These are phyloP conservation scores for Dendrocalamus latiflorus DNA, from an alignment of 202 grass and related monocot species.

Conservation along the genomic window DNA sequence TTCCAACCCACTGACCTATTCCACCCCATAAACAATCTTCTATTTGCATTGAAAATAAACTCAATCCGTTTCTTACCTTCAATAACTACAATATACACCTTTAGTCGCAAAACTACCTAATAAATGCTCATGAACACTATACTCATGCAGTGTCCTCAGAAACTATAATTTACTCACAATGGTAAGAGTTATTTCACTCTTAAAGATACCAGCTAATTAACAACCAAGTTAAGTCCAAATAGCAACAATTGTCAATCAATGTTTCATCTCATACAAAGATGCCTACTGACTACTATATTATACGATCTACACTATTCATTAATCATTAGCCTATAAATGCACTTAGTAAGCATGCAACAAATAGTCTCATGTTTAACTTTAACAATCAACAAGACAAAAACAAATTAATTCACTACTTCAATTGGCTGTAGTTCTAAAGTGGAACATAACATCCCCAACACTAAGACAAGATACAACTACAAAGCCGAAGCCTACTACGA, in stretches of 20 bases:
- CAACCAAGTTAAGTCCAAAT: not conserved
- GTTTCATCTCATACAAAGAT: not conserved
- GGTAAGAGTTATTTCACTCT: not conserved
- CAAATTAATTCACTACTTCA: slow-evolving; percentile 6
- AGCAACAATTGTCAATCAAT: not conserved
- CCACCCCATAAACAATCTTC: not conserved
- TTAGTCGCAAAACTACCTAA: not conserved
- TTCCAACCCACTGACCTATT: not conserved
- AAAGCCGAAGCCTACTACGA: not conserved
- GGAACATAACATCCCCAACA: not conserved
- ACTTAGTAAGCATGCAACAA: slow-evolving; percentile 10
- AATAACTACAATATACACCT: not conserved
- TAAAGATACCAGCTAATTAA: not conserved
- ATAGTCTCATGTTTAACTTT: not conserved
- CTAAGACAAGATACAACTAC: slow-evolving; percentile 1
- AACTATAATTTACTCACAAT: not conserved
- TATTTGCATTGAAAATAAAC: slow-evolving; percentile 3
- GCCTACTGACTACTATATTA: not conserved
- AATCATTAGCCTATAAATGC: slow-evolving; percentile 2
- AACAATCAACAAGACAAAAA: not conserved
- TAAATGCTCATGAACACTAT: not conserved
- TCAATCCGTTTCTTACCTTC: not conserved
- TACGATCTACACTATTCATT: not conserved
- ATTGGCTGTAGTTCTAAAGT: not conserved
- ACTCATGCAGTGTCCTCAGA: not conserved